Evolutionary conservation across 2,329 filamentous ascomycete genomes (phyloP).

Genomic region (Acephala macrosclerotiorum): DNA sequence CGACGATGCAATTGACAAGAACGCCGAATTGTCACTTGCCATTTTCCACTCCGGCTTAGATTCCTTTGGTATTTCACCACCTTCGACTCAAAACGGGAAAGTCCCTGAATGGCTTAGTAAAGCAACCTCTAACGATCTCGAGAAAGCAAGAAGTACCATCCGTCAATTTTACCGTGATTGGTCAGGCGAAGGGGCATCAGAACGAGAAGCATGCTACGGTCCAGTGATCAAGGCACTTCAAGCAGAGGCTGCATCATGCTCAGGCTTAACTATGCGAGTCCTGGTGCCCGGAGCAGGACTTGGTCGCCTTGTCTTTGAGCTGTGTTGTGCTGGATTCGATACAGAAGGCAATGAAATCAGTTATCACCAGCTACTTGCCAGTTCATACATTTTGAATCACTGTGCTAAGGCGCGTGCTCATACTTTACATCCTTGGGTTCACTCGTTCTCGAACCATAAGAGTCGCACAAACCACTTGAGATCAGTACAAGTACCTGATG

Average conservation of each 20-base stretch:
- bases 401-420: constrained; percentile 68
- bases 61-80: constrained; percentile 63
- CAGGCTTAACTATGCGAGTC: constrained; percentile 53
- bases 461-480: constrained; percentile 78
- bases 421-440: constrained; percentile 83
- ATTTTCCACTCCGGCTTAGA: constrained; percentile 76
- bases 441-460: constrained; percentile 86
- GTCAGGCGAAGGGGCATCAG: constrained; percentile 77
- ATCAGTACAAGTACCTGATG: constrained; percentile 78
- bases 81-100: constrained; percentile 23
- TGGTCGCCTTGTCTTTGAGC: constrained; percentile 87
- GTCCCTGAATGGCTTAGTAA: constrained; percentile 68
- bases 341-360: constrained; percentile 95
- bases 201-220: constrained; percentile 79
- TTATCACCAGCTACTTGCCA: constrained; percentile 93
- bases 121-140: constrained; percentile 77
- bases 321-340: constrained; percentile 75
- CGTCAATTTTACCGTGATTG: constrained; percentile 96
- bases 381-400: constrained; percentile 76
- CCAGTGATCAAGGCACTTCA: constrained; percentile 74
- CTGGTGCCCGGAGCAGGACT: constrained; percentile 91
- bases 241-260: constrained; percentile 48
- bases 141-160: constrained; percentile 91
- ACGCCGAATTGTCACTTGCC: constrained; percentile 80
- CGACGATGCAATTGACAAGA: constrained; percentile 88